Evolutionary conservation across 306 rosid genomes (phyloP).

Genomic region (Calophaca sinica): DNA sequence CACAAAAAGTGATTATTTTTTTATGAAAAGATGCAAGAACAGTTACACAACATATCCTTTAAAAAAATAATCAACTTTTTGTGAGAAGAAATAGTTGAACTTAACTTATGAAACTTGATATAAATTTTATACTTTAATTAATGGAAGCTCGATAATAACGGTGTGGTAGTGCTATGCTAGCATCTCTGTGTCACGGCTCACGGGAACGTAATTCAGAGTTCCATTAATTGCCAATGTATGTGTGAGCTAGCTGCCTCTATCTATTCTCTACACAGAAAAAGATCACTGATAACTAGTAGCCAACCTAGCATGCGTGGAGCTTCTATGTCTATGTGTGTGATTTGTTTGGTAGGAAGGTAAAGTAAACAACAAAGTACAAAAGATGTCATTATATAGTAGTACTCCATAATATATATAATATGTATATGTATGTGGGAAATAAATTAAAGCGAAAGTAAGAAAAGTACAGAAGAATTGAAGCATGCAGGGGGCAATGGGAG

Average conservation of each 20-base stretch:
- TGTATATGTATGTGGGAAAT: background rate
- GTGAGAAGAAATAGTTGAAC: too few species aligned
- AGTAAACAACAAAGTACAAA: constrained; percentile 29
- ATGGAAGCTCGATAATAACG: too few species aligned
- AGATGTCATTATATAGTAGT: too few species aligned
- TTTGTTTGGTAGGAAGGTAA: constrained; percentile 10
- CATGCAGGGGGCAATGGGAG: constrained; percentile 34
- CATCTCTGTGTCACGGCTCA: background rate
- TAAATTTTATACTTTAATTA: too few species aligned
- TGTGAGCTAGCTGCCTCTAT: constrained; percentile 17
- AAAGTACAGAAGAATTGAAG: constrained; percentile 5
- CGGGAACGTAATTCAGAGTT: constrained; percentile 28
- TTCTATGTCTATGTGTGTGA: constrained; percentile 40
- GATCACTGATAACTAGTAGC: constrained; percentile 47
- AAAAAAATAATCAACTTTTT: too few species aligned
- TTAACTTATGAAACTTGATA: too few species aligned
- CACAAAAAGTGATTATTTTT: too few species aligned
- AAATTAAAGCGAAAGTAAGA: background rate
- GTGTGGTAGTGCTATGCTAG: too few species aligned
- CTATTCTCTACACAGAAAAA: constrained; percentile 35
- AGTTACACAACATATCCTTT: too few species aligned
- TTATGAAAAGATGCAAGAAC: too few species aligned
- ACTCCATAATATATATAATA: too few species aligned
- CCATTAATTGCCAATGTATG: constrained; percentile 29
- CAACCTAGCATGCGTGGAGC: constrained; percentile 53